Percentiles rank a stretch among this genome's conserved stretches.
These are phyloP conservation scores for Fusarium sp. DNA, from an alignment of 2,329 filamentous ascomycete species.

Conservation along the genomic window DNA sequence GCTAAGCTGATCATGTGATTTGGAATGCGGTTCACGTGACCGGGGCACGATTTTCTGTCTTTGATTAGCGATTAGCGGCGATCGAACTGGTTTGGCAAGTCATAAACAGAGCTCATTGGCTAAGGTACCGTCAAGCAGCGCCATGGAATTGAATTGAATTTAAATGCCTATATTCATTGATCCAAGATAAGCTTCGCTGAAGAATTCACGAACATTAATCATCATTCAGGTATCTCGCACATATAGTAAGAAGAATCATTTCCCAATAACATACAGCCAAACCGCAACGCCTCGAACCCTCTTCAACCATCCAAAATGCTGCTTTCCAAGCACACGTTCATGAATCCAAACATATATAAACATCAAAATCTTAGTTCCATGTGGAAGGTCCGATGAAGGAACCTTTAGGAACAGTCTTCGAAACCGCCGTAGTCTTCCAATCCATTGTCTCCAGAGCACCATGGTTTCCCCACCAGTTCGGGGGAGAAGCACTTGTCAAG, in stretches of 20 bases:
- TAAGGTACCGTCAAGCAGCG: not conserved
- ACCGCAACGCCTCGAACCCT: constrained; percentile 38
- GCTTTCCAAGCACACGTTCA: constrained; percentile 26
- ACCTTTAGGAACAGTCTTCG: constrained; percentile 57
- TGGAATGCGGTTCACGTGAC: constrained; percentile 35
- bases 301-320: constrained; percentile 25
- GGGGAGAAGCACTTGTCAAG: constrained; percentile 67
- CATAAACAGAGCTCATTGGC: not conserved
- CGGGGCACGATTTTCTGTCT: constrained; percentile 27
- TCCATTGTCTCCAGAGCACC: constrained; percentile 63
- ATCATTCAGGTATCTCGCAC: constrained; percentile 49
- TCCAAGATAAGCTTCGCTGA: not conserved
- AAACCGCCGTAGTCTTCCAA: constrained; percentile 58
- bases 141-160: not conserved
- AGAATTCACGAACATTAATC: constrained; percentile 41
- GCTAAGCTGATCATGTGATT: constrained; percentile 50
- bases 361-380: constrained; percentile 56
- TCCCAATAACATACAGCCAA: constrained; percentile 29
- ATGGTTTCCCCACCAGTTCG: constrained; percentile 74
- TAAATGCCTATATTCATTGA: not conserved
- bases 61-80: not conserved
- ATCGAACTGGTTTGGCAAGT: not conserved
- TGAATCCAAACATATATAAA: not conserved
- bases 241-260: constrained; percentile 26
- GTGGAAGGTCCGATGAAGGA: constrained; percentile 65